Conservation (phyloP, 768 basidiomycete species). For the Leccinum obscurum region DNA sequence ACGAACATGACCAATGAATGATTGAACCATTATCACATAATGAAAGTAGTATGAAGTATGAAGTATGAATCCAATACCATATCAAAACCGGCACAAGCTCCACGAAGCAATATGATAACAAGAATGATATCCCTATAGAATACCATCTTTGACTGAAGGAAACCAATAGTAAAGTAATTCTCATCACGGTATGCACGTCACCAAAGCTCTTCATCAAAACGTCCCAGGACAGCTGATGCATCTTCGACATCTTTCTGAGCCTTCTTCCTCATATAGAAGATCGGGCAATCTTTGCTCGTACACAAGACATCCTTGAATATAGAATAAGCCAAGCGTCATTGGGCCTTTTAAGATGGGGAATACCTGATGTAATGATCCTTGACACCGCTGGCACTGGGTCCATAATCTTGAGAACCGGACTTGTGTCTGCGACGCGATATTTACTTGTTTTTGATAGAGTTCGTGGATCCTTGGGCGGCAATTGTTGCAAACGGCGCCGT, state of each 20-base stretch:
- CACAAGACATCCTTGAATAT: slow-evolving; percentile 84
- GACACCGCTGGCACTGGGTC: slow-evolving; percentile 99
- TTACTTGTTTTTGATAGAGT: slow-evolving; percentile 88
- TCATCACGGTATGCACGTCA: slow-evolving; percentile 28
- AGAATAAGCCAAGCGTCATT: neutral
- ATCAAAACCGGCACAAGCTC: too few relatives aligned
- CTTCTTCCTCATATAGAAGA: slow-evolving; percentile 98
- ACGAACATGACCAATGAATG: too few relatives aligned
- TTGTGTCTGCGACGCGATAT: slow-evolving; percentile 74
- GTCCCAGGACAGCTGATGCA: slow-evolving; percentile 69
- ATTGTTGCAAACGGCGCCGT: slow-evolving; percentile 93
- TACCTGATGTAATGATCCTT: slow-evolving; percentile 95
- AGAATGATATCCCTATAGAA: neutral
- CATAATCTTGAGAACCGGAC: slow-evolving; percentile 92
- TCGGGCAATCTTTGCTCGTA: slow-evolving; percentile 96
- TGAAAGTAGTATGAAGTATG: too few relatives aligned
- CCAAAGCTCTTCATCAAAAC: slow-evolving; percentile 82
- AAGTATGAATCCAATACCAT: too few relatives aligned
- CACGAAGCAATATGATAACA: too few relatives aligned
- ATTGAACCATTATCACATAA: too few relatives aligned
- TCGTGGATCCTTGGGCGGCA: slow-evolving; percentile 85
- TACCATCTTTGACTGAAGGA: neutral
- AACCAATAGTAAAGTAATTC: neutral
- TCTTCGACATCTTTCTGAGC: slow-evolving; percentile 98
- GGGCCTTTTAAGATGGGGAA: neutral